Conservation (phyloP, 1,284 basidiomycete species). For the Vanrija sp. region DNA sequence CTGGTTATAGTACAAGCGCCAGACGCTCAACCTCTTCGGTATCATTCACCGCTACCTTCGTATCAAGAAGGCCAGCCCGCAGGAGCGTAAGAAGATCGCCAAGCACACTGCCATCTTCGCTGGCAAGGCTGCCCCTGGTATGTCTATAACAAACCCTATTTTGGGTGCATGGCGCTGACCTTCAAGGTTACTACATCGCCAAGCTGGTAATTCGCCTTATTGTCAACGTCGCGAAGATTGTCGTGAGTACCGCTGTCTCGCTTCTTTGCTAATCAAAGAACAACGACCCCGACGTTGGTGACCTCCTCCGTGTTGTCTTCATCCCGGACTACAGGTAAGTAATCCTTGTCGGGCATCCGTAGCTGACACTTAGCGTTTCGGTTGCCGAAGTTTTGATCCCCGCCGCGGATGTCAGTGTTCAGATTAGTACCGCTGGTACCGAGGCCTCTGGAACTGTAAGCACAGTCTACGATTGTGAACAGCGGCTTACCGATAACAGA, state of each 20-base stretch:
- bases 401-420: slow-evolving; percentile 84
- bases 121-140: slow-evolving; percentile 56
- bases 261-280: slow-evolving; percentile 50
- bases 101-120: slow-evolving; percentile 79
- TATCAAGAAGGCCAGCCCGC: slow-evolving; percentile 71
- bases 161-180: neutral
- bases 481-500: slow-evolving; percentile 6
- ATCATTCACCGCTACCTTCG: slow-evolving; percentile 80
- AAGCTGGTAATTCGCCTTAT: slow-evolving; percentile 80
- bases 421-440: slow-evolving; percentile 90
- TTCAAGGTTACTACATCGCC: slow-evolving; percentile 49
- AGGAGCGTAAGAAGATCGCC: slow-evolving; percentile 64
- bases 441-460: slow-evolving; percentile 56
- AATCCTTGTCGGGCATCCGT: neutral
- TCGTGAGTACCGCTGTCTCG: slow-evolving; percentile 45
- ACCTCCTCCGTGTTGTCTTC: slow-evolving; percentile 78
- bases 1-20: slow-evolving; percentile 74
- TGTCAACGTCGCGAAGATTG: slow-evolving; percentile 76
- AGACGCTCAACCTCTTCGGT: slow-evolving; percentile 54
- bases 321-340: slow-evolving; percentile 60
- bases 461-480: neutral
- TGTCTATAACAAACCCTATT: neutral
- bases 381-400: slow-evolving; percentile 87
- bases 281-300: slow-evolving; percentile 76
- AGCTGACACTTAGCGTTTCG: slow-evolving; percentile 54